Base-by-base conservation (phyloP, 768 basidiomycete genomes). In the Cubamyces lactineus region DNA sequence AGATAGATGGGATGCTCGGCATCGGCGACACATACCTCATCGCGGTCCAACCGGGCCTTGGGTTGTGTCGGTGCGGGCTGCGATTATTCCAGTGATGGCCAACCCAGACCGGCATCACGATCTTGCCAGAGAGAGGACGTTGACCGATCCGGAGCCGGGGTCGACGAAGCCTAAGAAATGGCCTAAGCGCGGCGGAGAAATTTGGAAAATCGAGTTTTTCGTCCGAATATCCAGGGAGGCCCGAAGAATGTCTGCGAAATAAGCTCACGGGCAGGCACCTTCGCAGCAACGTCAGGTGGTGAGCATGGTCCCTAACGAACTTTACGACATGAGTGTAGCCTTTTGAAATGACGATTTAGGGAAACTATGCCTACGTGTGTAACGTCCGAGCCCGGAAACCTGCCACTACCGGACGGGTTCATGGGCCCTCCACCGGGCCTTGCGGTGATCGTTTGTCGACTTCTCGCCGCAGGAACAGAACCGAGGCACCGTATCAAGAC, bases 1-100 rank as follows among this genome's bases (percentile, higher is more conserved):
- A 42, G 55, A 26, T 28, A 28, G 55, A 45, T 53, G 55, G 50
- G 49, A 62, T 30, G 55, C 49, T 62, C 61, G 54, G 55, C 49
- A 57, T 40, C 53, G 53, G 60, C 40, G 53, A 55, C 48, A 19
- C 34, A 28, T n/a, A 40, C 55, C 21, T 57, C 24, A 16, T 23
- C 23, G 42, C 55, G 45, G 42, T 21, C 40, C 41, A 30, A 24
- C 48, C 47, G 60, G 60, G 16, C 53, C 60, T 49, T 26, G 40
- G 30, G 55, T 55, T 21, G 41, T 43, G 41, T 13, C 17, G 46
- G 48, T 41, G 48, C 26, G 24, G 21, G 39, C 48, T 11, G 24
- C 30, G 26, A 50, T 50, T 48, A 40, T 24, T 38, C 57, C 40
- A 49, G n/a, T 17, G 48, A 50, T 28, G 23, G 28, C 1, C 26